phyloP scores from a whole-genome alignment of 192 early-diverging fungal species.

The Backusella tuberculispora region DNA sequence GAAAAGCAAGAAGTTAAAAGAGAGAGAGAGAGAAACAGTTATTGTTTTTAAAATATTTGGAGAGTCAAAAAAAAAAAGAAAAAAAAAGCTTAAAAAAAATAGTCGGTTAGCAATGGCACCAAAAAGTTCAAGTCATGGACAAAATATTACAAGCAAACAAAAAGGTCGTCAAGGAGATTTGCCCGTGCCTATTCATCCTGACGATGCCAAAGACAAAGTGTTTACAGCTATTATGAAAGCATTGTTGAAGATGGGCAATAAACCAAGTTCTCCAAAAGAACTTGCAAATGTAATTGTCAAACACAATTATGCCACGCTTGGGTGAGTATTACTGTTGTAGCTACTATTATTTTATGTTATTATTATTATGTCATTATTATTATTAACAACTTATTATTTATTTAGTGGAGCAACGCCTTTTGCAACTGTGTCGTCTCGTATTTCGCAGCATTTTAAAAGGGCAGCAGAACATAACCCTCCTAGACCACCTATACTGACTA shows the following conservation, averaged over 20 bases:
- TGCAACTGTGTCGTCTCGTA: conserved; percentile 88
- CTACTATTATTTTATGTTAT: conserved; percentile 22
- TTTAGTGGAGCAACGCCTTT: conserved; percentile 79
- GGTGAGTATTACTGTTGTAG: conserved; percentile 53
- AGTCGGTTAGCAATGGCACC: conserved; percentile 3
- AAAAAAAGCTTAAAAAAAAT: background rate
- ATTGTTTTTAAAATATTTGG: no score
- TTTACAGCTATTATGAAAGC: conserved; percentile 88
- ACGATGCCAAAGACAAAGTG: conserved; percentile 85
- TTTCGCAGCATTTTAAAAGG: conserved; percentile 89
- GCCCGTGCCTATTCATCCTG: conserved; percentile 61
- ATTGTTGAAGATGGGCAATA: conserved; percentile 72
- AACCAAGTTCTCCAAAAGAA: conserved; percentile 82
- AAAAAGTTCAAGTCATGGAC: conserved; percentile 3
- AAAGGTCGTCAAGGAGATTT: conserved; percentile 23
- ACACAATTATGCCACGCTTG: conserved; percentile 74
- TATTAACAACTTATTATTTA: background rate
- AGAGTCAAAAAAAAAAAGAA: no score
- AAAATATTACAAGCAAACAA: conserved; percentile 1
- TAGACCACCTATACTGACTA: conserved; percentile 70
- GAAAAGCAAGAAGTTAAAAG: no score
- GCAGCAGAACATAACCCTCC: conserved; percentile 77
- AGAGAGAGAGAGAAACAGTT: background rate
- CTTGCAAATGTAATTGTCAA: conserved; percentile 79
- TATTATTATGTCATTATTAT: background rate